These are phyloP conservation scores for Lichtheimia hyalospora DNA, from an alignment of 371 early-diverging fungal species.

Conservation along the genomic window DNA sequence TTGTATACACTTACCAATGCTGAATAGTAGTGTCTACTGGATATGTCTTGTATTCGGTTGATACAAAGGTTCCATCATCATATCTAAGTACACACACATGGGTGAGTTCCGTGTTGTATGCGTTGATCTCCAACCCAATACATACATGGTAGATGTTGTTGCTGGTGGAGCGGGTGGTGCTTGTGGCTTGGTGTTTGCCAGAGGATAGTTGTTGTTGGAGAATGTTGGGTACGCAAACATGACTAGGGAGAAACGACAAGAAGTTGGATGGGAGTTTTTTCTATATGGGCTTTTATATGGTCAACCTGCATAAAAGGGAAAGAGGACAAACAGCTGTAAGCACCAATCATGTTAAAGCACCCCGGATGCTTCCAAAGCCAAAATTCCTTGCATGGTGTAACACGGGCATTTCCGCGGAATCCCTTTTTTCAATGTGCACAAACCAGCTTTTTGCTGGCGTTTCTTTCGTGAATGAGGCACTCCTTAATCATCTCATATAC, in stretches of 20 bases:
- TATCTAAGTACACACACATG: not conserved
- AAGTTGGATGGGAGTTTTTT: not conserved
- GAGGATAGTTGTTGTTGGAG: slow-evolving; percentile 10
- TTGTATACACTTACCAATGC: slow-evolving; percentile 14
- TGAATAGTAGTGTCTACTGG: slow-evolving; percentile 15
- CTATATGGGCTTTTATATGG: slow-evolving; percentile 1
- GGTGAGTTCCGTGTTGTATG: not conserved
- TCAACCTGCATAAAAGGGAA: slow-evolving; percentile 1
- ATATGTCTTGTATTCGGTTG: slow-evolving; percentile 7
- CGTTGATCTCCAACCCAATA: not conserved
- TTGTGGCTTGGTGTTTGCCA: slow-evolving; percentile 13
- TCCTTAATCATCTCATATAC: not conserved
- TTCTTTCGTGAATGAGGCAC: too few species aligned
- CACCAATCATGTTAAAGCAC: slow-evolving; percentile 10
- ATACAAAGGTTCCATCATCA: slow-evolving; percentile 14
- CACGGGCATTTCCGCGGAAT: not conserved
- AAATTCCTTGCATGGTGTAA: not conserved
- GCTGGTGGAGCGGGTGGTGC: not conserved
- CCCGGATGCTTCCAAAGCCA: slow-evolving; percentile 5
- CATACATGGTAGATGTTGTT: slow-evolving; percentile 13
- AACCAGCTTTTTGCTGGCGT: too few species aligned
- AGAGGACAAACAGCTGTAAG: slow-evolving; percentile 4
- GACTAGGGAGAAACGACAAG: slow-evolving; percentile 1
- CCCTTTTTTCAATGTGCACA: too few species aligned
- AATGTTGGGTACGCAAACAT: slow-evolving; percentile 21